phyloP scores from a whole-genome alignment of 2,329 filamentous ascomycete species.

The Pezicula radicicola region DNA sequence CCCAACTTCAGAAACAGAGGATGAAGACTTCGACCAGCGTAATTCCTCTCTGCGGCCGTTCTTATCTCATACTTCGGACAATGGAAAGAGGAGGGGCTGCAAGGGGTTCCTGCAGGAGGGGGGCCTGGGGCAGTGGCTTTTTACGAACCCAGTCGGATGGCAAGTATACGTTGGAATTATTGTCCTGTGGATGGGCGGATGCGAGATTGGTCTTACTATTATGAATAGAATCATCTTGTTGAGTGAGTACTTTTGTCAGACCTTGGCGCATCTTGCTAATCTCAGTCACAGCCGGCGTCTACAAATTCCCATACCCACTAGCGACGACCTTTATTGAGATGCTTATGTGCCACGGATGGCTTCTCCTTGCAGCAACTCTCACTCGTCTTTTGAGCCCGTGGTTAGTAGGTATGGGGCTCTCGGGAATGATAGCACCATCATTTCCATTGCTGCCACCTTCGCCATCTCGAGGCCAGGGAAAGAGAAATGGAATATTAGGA shows the following conservation, averaged over 20 bases:
- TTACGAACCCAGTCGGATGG: constrained; percentile 43
- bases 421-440: constrained; percentile 39
- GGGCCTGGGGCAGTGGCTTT: constrained; percentile 44
- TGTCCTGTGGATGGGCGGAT: constrained; percentile 44
- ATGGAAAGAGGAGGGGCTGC: constrained; percentile 26
- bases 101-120: constrained; percentile 33
- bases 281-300: constrained; percentile 37
- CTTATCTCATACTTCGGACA: constrained; percentile 18
- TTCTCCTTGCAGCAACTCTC: constrained; percentile 43
- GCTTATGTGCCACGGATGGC: constrained; percentile 43
- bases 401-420: constrained; percentile 32
- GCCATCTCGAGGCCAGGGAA: constrained; percentile 23
- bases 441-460: constrained; percentile 32
- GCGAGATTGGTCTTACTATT: constrained; percentile 41
- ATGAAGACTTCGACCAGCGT: constrained; percentile 36
- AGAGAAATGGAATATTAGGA: constrained; percentile 24
- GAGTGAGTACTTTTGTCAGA: constrained; percentile 32
- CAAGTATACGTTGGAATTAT: constrained; percentile 43
- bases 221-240: constrained; percentile 49
- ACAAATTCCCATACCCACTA: constrained; percentile 50
- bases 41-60: constrained; percentile 31
- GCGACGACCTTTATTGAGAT: constrained; percentile 48
- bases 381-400: constrained; percentile 40
- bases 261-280: constrained; percentile 27
- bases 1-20: constrained; percentile 39